A percentile compares a stretch with the other conserved stretches of the same genome.
Evolutionary conservation across 2,329 filamentous ascomycete species (phyloP).

Genomic region (Microcyclospora pomicola): DNA sequence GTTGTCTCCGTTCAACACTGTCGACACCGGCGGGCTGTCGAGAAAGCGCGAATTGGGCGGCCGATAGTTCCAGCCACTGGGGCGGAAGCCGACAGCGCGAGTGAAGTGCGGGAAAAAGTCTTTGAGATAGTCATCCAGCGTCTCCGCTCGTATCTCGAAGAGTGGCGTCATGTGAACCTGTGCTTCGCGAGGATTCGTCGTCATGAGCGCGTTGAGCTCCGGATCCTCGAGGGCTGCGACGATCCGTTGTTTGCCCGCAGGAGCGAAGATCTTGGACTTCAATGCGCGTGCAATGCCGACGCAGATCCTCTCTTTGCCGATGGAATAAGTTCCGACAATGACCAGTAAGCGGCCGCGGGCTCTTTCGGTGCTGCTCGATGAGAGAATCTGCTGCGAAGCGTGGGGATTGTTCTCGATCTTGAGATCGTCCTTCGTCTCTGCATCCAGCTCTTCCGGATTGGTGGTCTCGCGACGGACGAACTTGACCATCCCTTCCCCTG

Average conservation of each 20-base stretch:
- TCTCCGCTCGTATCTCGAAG: constrained; percentile 85
- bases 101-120: constrained; percentile 69
- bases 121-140: constrained; percentile 76
- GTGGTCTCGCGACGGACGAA: constrained; percentile 41
- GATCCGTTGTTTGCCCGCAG: constrained; percentile 68
- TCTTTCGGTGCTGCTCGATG: constrained; percentile 11
- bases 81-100: constrained; percentile 78
- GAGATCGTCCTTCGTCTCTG: constrained; percentile 22
- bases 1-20: constrained; percentile 49
- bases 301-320: constrained; percentile 94
- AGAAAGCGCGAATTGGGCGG: constrained; percentile 51
- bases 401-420: constrained; percentile 20
- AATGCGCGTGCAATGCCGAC: constrained; percentile 80
- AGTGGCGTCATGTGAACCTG: constrained; percentile 97
- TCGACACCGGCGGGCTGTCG: constrained; percentile 49
- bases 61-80: constrained; percentile 87
- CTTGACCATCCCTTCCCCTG: constrained; percentile 46
- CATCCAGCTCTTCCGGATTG: constrained; percentile 22
- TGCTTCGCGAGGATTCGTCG: constrained; percentile 64
- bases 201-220: constrained; percentile 65
- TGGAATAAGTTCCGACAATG: constrained; percentile 91
- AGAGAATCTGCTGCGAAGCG: constrained; percentile 17
- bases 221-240: constrained; percentile 74
- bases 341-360: constrained; percentile 61
- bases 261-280: constrained; percentile 77